Evolutionary conservation across 257 asterid genomes (phyloP).

Genomic region (Solanum virginianum): DNA sequence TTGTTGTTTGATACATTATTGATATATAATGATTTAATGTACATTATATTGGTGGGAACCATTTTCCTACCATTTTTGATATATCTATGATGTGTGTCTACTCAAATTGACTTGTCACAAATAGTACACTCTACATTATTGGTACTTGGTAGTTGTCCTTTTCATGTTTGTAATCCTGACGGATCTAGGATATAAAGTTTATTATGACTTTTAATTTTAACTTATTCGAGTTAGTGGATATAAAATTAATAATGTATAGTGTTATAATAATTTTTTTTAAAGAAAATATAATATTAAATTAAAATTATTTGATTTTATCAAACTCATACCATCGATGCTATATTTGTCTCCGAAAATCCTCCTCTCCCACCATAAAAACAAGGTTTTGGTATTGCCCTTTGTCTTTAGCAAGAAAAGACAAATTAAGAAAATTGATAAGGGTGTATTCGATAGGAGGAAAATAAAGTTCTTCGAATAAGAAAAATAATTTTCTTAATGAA

Average conservation of each 20-base stretch:
- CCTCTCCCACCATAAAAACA: background rate
- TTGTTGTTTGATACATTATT: background rate
- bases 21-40: background rate
- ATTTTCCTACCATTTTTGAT: background rate
- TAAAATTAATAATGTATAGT: background rate
- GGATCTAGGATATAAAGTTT: background rate
- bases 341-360: fast-evolving
- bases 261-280: background rate
- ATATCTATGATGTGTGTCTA: background rate
- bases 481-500: no score
- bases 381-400: background rate
- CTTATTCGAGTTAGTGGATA: background rate
- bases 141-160: background rate
- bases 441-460: background rate
- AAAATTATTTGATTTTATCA: background rate
- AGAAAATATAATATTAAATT: background rate
- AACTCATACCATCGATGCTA: background rate
- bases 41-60: background rate
- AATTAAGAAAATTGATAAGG: background rate
- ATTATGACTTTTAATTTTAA: background rate
- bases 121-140: background rate
- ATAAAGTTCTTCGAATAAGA: no score
- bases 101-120: background rate
- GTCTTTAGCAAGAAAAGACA: background rate
- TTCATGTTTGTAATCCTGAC: background rate